Conservation (phyloP, 768 basidiomycete genomes). For the Leccinum broughii region DNA sequence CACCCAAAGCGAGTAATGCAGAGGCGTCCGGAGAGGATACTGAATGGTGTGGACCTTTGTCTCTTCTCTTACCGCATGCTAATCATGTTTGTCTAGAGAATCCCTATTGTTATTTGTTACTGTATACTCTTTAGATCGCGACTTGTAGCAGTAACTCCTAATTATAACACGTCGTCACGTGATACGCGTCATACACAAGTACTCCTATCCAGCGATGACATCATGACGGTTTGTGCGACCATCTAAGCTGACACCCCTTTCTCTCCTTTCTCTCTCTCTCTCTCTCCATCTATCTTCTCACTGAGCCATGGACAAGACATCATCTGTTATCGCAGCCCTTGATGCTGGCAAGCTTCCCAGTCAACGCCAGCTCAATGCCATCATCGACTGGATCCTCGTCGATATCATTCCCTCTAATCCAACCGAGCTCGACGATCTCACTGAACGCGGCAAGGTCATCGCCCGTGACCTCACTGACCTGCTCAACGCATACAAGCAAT, state of each 20-base stretch:
- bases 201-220: constrained; percentile 19
- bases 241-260: neutral
- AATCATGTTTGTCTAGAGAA: constrained; percentile 1
- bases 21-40: constrained; percentile 27
- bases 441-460: constrained; percentile 53
- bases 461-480: constrained; percentile 51
- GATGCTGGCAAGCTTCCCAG: constrained; percentile 71
- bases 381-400: constrained; percentile 56
- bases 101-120: constrained; percentile 7
- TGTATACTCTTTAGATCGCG: neutral
- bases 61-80: neutral
- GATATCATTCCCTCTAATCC: constrained; percentile 48
- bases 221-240: neutral
- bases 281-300: neutral
- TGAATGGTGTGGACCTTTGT: constrained; percentile 11
- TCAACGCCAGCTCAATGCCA: constrained; percentile 52
- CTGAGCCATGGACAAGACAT: constrained; percentile 58
- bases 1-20: constrained; percentile 22
- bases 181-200: constrained; percentile 15
- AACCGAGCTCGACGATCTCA: constrained; percentile 43
- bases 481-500: constrained; percentile 56
- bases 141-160: neutral
- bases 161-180: constrained; percentile 14
- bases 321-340: constrained; percentile 65
- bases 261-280: too few species aligned